Evolutionary conservation across 148 eudicot species (phyloP), one percentile per base, ranked within the genome.

Genomic region (Chenopodium suecicum): DNA sequence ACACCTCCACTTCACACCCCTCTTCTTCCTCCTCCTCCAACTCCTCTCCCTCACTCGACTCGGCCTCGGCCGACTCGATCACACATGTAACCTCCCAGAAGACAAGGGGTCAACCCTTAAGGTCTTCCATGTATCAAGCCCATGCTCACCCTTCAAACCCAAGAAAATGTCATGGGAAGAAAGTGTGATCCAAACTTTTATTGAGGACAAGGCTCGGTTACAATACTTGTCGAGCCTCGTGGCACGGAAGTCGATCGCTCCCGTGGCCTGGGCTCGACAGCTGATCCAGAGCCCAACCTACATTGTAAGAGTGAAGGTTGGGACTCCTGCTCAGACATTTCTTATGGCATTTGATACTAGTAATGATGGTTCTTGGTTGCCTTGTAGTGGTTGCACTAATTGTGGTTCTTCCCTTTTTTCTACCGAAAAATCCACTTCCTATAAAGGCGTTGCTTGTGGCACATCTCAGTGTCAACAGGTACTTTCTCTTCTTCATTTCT

Each of bases 361-460:
- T 85, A 94, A 83, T 80, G 98, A 94, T 72, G 90, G 89, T 47
- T 94, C 97, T 9, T 94, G 94, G 94, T 82, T 94, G 65, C 98
- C 98, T 0, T 94, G 97, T 76, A 52, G 68, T 23, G 97, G 94
- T 13, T 93, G 97, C 62, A 78, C 88, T 9, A 97, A 97, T 8
- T 94, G 98, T 77, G 81, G 84, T 1, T 68, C 90, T 8, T 9
- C 88, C 29, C 56, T 86, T n/a, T 89, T 93, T 79, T 83, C 81
- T 17, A 31, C 93, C 0, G 81, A 76, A 50, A 88, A 80, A 81
- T 93, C 98, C 5, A 54, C 91, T 44, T 88, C 93, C 54, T 94
- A 77, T 77, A 84, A 81, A 81, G 58, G 86, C 6, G 54, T 93
- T 73, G 79, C 70, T 6, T 94, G 98, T 79, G 63, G 79, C 1